Evolutionary conservation across 345 rosid genomes (phyloP), one percentile per base, ranked within the genome.

Genomic region (Linum lewisii): DNA sequence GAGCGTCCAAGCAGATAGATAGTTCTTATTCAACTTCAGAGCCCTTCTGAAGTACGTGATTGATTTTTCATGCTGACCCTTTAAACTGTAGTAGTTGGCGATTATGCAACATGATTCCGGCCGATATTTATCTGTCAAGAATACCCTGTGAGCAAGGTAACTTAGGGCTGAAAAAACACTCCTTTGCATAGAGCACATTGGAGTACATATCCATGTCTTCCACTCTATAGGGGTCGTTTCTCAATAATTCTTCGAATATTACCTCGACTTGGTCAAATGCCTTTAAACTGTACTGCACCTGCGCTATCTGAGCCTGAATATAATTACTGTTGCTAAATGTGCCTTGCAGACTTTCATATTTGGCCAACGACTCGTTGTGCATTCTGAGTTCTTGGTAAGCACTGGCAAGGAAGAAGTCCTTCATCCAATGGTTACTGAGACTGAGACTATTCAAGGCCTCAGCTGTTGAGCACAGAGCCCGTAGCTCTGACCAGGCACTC

Each of bases 181-280:
- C 99, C 80, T 89, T 93, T 38, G 95, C 90, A 66, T 87, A 93
- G 15, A 93, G 83, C 44, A 93, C 97, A 72, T 93, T 93, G 49
- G 96, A 89, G 73, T 93, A 93, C 82, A 87, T 78, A 75, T 89
- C 97, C 95, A 93, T 85, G 79, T 93, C 99, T 61, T 93, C 97
- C 54, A 93, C 87, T 44, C 99, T 73, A 59, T 79, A 87, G 0
- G 96, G 99, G 29, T 93, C 97, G 44, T 72, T 87, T 69, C 97
- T 82, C 63, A 84, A 51, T 47, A 93, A 88, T 19, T 85, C 90
- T 79, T 93, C 97, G 64, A 93, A 93, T 67, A 90, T 84, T 21
- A 84, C 88, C 69, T 93, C 99, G 63, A 93, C 99, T 68, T 84
- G 95, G 56, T 90, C 99, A 68, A 89, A 90, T 78, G 87, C 96